These are phyloP conservation scores for Wickerhamomyces hampshirensis DNA, from an alignment of 805 yeast species.

Conservation along the genomic window DNA sequence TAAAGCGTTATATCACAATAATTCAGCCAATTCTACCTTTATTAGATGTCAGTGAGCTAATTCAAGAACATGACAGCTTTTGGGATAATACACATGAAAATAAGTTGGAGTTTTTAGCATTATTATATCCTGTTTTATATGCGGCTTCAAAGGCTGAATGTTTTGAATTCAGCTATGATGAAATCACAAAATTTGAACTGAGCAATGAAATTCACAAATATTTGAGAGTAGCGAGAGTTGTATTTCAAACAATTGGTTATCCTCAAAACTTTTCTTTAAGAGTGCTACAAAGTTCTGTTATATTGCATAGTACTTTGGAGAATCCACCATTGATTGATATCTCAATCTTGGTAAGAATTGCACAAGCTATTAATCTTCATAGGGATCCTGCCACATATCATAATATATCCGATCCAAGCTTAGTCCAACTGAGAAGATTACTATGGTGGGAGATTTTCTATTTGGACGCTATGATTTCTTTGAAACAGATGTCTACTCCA, in stretches of 20 bases:
- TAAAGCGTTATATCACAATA: constrained; percentile 44
- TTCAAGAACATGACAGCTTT: constrained; percentile 41
- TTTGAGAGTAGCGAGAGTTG: constrained; percentile 44
- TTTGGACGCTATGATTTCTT: constrained; percentile 51
- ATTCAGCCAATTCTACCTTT: constrained; percentile 55
- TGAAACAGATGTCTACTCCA: constrained; percentile 52
- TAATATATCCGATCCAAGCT: constrained; percentile 41
- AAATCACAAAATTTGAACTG: constrained; percentile 25
- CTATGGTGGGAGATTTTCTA: constrained; percentile 69
- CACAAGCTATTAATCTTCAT: constrained; percentile 51
- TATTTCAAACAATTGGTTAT: constrained; percentile 44
- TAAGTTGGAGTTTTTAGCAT: constrained; percentile 42
- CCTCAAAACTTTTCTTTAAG: constrained; percentile 40
- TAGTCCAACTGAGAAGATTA: constrained; percentile 48
- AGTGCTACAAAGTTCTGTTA: constrained; percentile 42
- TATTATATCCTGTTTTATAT: constrained; percentile 49
- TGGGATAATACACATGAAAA: constrained; percentile 35
- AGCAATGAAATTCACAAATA: constrained; percentile 45
- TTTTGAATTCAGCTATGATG: constrained; percentile 47
- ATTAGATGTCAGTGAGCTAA: constrained; percentile 40
- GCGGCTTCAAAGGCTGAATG: constrained; percentile 57
- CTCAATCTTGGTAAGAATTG: constrained; percentile 51
- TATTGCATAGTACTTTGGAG: constrained; percentile 48
- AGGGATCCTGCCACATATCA: constrained; percentile 56
- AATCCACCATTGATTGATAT: constrained; percentile 53